Evolutionary conservation across 169 alveolate species (phyloP).

Genomic region (Eimeria acervulina): DNA sequence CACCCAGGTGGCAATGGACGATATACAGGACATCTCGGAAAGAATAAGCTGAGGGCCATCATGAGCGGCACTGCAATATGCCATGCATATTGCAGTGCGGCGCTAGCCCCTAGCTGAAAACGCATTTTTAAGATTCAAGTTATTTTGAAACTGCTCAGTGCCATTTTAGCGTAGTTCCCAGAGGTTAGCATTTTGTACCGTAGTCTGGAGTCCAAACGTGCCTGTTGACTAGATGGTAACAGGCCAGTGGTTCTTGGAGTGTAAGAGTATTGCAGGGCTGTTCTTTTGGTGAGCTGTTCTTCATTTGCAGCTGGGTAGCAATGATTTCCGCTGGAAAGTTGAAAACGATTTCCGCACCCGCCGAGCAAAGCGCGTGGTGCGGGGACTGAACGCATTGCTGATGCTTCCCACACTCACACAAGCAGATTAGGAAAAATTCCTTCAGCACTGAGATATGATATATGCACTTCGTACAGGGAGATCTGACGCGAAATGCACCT

Average conservation of each 20-base stretch:
- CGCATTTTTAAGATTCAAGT: background rate
- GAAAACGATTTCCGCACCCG: background rate
- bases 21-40: background rate
- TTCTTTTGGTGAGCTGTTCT: no score
- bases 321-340: background rate
- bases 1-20: background rate
- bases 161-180: background rate
- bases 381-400: no score
- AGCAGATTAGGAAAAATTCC: background rate
- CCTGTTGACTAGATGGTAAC: no score
- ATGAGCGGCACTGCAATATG: background rate
- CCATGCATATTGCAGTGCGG: background rate
- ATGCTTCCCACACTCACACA: no score
- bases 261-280: background rate
- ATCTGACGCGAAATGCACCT: background rate
- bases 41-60: background rate
- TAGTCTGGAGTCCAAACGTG: background rate
- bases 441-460: background rate
- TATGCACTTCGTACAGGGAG: background rate
- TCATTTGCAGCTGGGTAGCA: background rate
- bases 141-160: background rate
- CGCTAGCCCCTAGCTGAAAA: background rate
- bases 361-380: no score
- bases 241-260: background rate
- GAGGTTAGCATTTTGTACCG: background rate